phyloP scores from a whole-genome alignment of 305 asterid species.

The Fraxinus angustifolia region DNA sequence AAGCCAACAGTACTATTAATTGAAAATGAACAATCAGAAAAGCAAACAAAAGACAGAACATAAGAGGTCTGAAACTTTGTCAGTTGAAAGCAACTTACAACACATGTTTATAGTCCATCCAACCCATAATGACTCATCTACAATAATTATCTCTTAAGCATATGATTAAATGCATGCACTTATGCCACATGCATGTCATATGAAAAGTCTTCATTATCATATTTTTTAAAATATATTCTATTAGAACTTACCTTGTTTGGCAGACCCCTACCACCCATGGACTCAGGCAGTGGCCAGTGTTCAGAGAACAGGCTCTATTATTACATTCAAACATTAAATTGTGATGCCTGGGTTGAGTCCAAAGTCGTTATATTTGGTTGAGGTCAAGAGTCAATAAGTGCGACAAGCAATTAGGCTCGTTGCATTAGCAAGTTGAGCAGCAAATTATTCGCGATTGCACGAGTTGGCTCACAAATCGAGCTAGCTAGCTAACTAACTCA shows the following conservation, averaged over 20 bases:
- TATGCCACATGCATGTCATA: conserved; percentile 37
- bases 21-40: conserved; percentile 42
- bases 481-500: neutral
- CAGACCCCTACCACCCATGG: neutral
- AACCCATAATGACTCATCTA: conserved; percentile 33
- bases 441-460: neutral
- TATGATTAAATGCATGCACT: conserved; percentile 21
- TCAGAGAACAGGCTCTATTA: neutral
- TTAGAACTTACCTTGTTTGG: neutral
- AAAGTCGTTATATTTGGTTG: neutral
- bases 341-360: neutral
- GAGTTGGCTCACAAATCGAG: neutral
- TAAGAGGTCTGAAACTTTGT: conserved; percentile 36
- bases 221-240: neutral
- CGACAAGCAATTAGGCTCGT: neutral
- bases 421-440: neutral
- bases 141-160: conserved; percentile 31
- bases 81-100: conserved; percentile 47
- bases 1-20: conserved; percentile 28
- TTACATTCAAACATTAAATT: neutral
- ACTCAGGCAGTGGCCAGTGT: neutral
- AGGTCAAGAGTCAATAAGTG: no score
- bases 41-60: conserved; percentile 40
- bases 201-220: conserved; percentile 25
- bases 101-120: conserved; percentile 50